Percentiles rank a stretch among this genome's conserved stretches.
Conservation (phyloP, 2,329 filamentous ascomycete species). For the Rutstroemia sydowiana region DNA sequence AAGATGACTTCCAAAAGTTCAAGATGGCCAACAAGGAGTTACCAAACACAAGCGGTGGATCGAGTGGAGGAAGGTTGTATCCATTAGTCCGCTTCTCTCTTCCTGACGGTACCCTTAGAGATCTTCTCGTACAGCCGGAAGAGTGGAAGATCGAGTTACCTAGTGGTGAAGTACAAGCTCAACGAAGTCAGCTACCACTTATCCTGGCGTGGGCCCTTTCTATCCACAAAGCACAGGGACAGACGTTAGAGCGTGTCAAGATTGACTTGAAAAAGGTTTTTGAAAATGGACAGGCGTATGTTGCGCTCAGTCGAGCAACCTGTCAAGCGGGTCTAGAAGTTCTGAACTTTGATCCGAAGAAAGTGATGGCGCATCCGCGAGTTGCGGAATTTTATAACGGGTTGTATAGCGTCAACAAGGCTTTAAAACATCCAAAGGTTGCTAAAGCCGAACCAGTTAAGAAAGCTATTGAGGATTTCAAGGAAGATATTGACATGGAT, state of each 20-base stretch:
- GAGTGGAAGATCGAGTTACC: constrained; percentile 97
- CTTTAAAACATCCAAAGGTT: constrained; percentile 27
- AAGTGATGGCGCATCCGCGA: constrained; percentile 88
- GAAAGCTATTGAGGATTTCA: neutral
- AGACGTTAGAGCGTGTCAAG: constrained; percentile 82
- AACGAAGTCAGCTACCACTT: constrained; percentile 72
- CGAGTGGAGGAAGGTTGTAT: constrained; percentile 51
- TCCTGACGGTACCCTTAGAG: constrained; percentile 67
- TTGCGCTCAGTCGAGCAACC: constrained; percentile 88
- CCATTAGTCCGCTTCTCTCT: constrained; percentile 81
- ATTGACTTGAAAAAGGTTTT: constrained; percentile 90
- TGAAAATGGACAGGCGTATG: constrained; percentile 96
- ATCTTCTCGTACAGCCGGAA: constrained; percentile 77
- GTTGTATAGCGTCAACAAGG: constrained; percentile 64
- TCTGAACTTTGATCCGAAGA: constrained; percentile 76
- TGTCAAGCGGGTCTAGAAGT: constrained; percentile 83
- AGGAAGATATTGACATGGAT: neutral
- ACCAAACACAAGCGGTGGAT: constrained; percentile 26
- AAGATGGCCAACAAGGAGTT: constrained; percentile 24
- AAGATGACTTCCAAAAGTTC: constrained; percentile 35
- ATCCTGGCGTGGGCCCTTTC: constrained; percentile 96
- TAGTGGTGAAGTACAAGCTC: constrained; percentile 86
- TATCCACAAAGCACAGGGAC: constrained; percentile 96
- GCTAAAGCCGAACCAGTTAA: constrained; percentile 11
- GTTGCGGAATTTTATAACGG: constrained; percentile 82